Evolutionary conservation across 371 early-diverging fungal species (phyloP).

Genomic region (Apophysomyces variabilis): DNA sequence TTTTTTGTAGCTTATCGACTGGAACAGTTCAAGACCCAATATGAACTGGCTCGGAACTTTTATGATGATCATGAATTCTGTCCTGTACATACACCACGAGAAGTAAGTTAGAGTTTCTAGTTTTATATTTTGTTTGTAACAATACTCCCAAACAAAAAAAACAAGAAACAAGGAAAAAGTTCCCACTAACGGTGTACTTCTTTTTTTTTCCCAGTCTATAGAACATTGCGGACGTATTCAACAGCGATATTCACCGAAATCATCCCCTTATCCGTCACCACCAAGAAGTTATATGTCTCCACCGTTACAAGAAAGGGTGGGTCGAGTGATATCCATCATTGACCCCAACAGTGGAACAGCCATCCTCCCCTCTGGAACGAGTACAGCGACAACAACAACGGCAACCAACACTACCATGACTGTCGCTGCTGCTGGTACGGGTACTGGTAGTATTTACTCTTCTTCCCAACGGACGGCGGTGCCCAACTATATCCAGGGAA

Average conservation of each 20-base stretch:
- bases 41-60: conserved; percentile 53
- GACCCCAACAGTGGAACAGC: conserved; percentile 46
- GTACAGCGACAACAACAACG: background rate
- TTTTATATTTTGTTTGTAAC: too few relatives aligned
- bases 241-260: conserved; percentile 45
- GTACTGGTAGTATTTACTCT: too few relatives aligned
- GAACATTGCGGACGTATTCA: conserved; percentile 51
- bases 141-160: too few relatives aligned
- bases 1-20: conserved; percentile 17
- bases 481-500: conserved; percentile 1
- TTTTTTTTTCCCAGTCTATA: conserved; percentile 1
- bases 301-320: background rate
- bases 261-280: conserved; percentile 45
- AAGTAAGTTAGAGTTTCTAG: conserved; percentile 18
- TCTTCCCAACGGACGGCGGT: too few relatives aligned
- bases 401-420: too few relatives aligned
- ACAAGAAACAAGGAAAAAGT: too few relatives aligned
- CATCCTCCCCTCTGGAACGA: conserved; percentile 31
- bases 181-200: background rate
- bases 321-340: conserved; percentile 46
- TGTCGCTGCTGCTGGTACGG: too few relatives aligned
- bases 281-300: conserved; percentile 18
- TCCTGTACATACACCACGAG: conserved; percentile 34
- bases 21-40: conserved; percentile 47
- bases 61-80: conserved; percentile 55